phyloP scores from a whole-genome alignment of 225 moss, liverwort and hornwort genomes.

The Rhytidiadelphus loreus region DNA sequence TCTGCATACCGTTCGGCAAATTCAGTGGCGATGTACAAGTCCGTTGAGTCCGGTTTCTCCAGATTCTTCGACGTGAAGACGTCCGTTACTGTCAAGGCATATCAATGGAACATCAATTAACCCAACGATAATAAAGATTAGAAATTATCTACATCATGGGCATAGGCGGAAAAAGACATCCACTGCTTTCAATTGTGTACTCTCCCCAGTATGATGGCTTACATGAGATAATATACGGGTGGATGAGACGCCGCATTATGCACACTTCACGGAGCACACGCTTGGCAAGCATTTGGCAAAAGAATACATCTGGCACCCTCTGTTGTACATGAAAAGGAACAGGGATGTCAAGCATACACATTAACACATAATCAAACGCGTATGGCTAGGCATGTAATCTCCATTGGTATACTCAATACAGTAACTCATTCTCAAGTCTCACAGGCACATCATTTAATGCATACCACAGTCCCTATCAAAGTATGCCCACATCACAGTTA shows the following conservation, averaged over 20 bases:
- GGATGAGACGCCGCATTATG: constrained; percentile 82
- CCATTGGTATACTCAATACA: neutral
- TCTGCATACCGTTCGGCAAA: constrained; percentile 88
- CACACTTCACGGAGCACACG: constrained; percentile 96
- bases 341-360: neutral
- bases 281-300: constrained; percentile 90
- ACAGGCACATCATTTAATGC: neutral
- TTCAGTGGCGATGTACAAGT: constrained; percentile 89
- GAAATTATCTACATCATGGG: neutral
- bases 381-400: neutral
- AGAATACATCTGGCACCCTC: constrained; percentile 87
- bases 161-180: constrained; percentile 48
- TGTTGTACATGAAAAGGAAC: constrained; percentile 2
- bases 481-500: neutral
- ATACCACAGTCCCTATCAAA: neutral
- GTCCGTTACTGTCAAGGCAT: constrained; percentile 55
- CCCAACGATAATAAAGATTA: neutral
- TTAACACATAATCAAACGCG: neutral
- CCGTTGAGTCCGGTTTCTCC: constrained; percentile 61
- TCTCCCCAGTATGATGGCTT: neutral
- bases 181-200: constrained; percentile 52
- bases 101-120: neutral
- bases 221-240: constrained; percentile 82
- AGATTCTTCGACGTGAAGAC: constrained; percentile 68
- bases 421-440: neutral